Evolutionary conservation across 179 eudicot species (phyloP), one percentile per base, ranked within the genome.

Genomic region (Beta macrorhiza): DNA sequence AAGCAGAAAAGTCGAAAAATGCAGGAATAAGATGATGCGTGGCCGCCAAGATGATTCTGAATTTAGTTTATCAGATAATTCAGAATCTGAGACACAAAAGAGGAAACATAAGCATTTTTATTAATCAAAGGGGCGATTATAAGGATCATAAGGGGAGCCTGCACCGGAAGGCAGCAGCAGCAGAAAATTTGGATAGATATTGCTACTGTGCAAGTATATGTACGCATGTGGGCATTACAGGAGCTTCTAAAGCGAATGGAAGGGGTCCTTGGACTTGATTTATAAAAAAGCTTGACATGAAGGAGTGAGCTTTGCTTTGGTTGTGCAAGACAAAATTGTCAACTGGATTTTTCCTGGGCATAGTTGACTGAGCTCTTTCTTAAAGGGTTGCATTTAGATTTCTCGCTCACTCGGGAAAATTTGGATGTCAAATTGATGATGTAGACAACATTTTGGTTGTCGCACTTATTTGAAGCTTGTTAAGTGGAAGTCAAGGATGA

Each of bases 31-130:
- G 42, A 71, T 47, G 52, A 81, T 59, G 52, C 9, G 2, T 49
- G 52, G 52, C 32, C 45, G 15, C 44, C 22, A 72, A 49, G 55
- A 79, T 69, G 75, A 77, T 58, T 55, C 72, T 10, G 67, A 59
- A 57, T 84, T 72, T 71, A 83, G 86, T 82, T 74, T 88, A 71
- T 85, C 91, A 3, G 86, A 85, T 14, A 64, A 49, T 64, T 78
- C 84, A 42, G 89, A 85, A 19, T 59, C 71, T 14, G 75, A 79
- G 63, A 78, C 85, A 85, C 85, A 69, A 59, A 71, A 68, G 57
- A 78, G 86, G 58, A 67, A 79, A 49, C 82, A 77, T 83, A 73
- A 71, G 72, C 82, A 63, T 72, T 69, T 77, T 80, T 80, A 81
- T 57, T 78, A 84, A 37, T 72, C 85, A 52, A 85, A 87, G 44